Percentiles rank a stretch among this genome's conserved stretches.
These are phyloP conservation scores for Dipodascopsis uninucleata DNA, from an alignment of 805 yeast species.

Conservation along the genomic window DNA sequence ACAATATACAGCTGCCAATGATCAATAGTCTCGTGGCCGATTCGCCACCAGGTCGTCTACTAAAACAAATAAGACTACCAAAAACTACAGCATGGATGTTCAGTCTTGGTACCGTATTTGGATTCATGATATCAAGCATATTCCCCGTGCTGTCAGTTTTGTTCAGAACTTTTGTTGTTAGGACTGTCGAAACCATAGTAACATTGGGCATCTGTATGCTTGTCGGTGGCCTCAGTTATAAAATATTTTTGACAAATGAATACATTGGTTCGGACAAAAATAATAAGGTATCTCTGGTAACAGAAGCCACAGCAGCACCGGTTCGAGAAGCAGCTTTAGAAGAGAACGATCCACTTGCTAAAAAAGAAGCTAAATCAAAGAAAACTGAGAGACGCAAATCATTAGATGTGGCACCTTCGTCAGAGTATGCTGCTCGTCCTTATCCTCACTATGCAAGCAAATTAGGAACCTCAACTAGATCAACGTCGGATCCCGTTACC, in stretches of 20 bases:
- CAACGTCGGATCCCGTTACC: slow-evolving; percentile 1
- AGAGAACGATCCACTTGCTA: not conserved
- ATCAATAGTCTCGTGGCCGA: too few relatives aligned
- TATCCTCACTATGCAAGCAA: slow-evolving; percentile 7
- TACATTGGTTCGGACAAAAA: not conserved
- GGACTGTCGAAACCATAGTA: slow-evolving; percentile 1
- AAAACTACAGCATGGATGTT: too few relatives aligned
- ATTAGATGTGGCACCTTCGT: slow-evolving; percentile 1
- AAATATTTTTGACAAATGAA: not conserved
- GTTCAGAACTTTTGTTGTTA: slow-evolving; percentile 1
- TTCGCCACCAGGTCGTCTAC: too few relatives aligned
- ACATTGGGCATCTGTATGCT: slow-evolving; percentile 4
- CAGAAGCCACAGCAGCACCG: not conserved
- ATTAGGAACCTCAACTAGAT: not conserved
- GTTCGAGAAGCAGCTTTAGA: too few relatives aligned
- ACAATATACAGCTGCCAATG: too few relatives aligned
- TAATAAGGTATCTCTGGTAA: not conserved
- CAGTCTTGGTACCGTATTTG: slow-evolving; percentile 5
- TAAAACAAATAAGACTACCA: too few relatives aligned
- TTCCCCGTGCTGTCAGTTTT: slow-evolving; percentile 7
- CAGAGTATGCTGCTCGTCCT: slow-evolving; percentile 17
- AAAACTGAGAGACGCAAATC: not conserved
- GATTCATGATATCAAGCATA: slow-evolving; percentile 13
- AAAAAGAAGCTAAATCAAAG: not conserved
- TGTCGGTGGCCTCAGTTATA: slow-evolving; percentile 2